These are phyloP conservation scores for Phaeosphaeria sp. DNA, from an alignment of 2,329 filamentous ascomycete genomes.

Conservation along the genomic window DNA sequence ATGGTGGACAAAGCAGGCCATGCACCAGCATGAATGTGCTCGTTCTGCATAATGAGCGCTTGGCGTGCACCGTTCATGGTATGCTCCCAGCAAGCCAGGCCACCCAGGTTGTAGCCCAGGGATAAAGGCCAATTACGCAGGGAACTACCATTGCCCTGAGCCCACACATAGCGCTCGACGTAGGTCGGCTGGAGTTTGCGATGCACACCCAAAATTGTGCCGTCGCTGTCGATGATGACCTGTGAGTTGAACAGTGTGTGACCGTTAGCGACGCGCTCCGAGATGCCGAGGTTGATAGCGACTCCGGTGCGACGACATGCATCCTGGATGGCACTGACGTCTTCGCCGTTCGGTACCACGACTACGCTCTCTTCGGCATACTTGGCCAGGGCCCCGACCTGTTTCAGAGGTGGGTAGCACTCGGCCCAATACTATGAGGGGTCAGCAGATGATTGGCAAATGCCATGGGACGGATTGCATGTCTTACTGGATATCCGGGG, in stretches of 20 bases:
- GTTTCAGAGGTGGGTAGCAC: slow-evolving; percentile 45
- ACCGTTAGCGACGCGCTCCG: slow-evolving; percentile 41
- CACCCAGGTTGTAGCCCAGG: slow-evolving; percentile 44
- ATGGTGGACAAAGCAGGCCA: slow-evolving; percentile 49
- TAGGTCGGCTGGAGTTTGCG: slow-evolving; percentile 49
- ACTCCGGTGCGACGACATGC: slow-evolving; percentile 41
- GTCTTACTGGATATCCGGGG: slow-evolving; percentile 46
- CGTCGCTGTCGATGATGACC: slow-evolving; percentile 42
- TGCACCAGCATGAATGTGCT: slow-evolving; percentile 46
- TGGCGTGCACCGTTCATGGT: slow-evolving; percentile 49
- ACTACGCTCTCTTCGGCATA: slow-evolving; percentile 46
- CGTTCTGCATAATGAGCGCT: slow-evolving; percentile 41
- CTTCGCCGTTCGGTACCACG: slow-evolving; percentile 38
- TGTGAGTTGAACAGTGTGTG: slow-evolving; percentile 48
- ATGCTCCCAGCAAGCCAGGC: slow-evolving; percentile 48
- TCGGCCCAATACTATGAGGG: slow-evolving; percentile 41
- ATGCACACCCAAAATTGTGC: slow-evolving; percentile 45
- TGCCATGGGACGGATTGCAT: neutral
- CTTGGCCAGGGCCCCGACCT: slow-evolving; percentile 39
- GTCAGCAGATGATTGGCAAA: slow-evolving; percentile 13
- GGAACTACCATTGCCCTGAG: slow-evolving; percentile 42
- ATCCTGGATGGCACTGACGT: slow-evolving; percentile 40
- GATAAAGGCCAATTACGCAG: slow-evolving; percentile 39
- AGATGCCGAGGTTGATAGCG: slow-evolving; percentile 44
- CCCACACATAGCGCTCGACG: slow-evolving; percentile 45